Base-by-base conservation (phyloP, 495 filamentous ascomycete species). In the Parathielavia hyrcaniae region DNA sequence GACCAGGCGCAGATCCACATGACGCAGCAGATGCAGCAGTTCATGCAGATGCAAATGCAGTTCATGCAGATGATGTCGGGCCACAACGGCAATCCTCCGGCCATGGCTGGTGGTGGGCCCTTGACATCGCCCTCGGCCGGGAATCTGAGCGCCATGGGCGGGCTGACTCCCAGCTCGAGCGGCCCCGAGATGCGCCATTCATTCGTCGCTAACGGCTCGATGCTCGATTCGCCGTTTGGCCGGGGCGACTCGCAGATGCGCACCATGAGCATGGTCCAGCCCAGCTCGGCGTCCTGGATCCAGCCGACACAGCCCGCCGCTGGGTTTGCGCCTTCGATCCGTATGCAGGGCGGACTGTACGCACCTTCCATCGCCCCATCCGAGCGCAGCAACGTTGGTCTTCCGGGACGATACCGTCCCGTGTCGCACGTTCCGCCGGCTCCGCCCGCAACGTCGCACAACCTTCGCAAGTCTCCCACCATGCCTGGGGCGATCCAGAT, bases 11-110 rank as follows among this genome's bases (percentile, higher is more conserved):
- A 90, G 59, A 78, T 91, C 46, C 86, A 96, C 65, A 86, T 96
- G 76, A 85, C 83, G 26, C 87, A 91, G 64, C 88, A 95, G 67
- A 95, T 95, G 89, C 79, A 82, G 23, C 82, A 86, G 62, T 91
- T 92, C 75, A 89, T 93, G 86, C 86, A 90, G 65, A 89, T 95
- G 86, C 90, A 95, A 68, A 91, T 96, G 85, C 87, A 93, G 57
- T 87, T 90, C 77, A 89, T 91, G 83, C 86, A 55, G 2, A 54
- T 54, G 53, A 85, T 86, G 79, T 74, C 77, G 14, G 70, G 69
- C 45, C 70, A 76, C 48, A 67, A 65, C 47, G 62, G 61, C 48
- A 39, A 64, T 56, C 72, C 63, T 36, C 64, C 70, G 20, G 55
- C 73, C 38, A 64, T 59, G 50, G 35, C 45, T 23, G 50, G 50